Evolutionary conservation across 257 asterid species (phyloP).

Genomic region (Datura wrightii): DNA sequence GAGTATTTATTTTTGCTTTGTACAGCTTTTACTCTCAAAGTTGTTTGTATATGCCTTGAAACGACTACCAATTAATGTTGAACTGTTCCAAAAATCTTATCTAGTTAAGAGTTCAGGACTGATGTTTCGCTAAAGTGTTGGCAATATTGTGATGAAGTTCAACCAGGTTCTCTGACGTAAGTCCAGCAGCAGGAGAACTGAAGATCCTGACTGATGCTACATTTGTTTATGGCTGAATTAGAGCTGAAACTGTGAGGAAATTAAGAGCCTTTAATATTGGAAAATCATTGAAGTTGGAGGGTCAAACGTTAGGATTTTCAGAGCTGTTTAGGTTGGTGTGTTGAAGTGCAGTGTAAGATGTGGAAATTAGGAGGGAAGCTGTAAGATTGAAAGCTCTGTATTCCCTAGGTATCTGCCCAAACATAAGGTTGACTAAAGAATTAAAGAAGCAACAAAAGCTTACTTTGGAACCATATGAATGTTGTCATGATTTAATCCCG

Average conservation of each 20-base stretch:
- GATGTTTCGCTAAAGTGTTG: not conserved
- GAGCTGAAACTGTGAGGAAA: not conserved
- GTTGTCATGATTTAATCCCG: not conserved
- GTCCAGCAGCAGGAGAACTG: not conserved
- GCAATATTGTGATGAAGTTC: not conserved
- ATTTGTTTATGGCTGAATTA: conserved; percentile 8
- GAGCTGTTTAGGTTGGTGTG: conserved; percentile 16
- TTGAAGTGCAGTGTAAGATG: conserved; percentile 1
- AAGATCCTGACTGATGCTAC: not conserved
- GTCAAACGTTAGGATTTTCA: not conserved
- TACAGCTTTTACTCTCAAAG: not conserved
- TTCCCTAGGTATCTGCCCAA: conserved; percentile 5
- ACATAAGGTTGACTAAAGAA: not conserved
- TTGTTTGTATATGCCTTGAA: not conserved
- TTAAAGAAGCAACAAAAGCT: not conserved
- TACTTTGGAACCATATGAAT: not conserved
- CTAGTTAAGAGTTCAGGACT: not conserved
- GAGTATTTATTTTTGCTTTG: not conserved
- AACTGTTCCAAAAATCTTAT: not conserved
- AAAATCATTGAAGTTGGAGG: not conserved
- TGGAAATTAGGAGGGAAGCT: not conserved
- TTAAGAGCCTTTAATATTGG: not conserved
- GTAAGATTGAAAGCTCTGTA: not conserved
- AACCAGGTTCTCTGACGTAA: not conserved
- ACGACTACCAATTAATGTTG: not conserved